Base-by-base conservation (phyloP, 2,329 filamentous ascomycete species). In the Ciborinia camelliae region DNA sequence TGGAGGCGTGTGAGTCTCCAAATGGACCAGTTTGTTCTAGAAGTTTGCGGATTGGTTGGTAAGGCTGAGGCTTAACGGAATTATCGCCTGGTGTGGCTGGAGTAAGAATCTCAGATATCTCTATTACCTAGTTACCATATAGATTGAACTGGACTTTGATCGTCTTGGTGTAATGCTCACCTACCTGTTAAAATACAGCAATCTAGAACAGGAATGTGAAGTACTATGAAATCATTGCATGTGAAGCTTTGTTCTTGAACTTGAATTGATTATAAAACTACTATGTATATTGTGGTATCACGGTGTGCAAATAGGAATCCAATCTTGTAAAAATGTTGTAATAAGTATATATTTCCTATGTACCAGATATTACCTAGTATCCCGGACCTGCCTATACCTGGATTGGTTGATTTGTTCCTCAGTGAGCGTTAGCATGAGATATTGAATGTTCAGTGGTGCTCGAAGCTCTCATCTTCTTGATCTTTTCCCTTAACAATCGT, bases 381-480 rank as follows among this genome's bases (percentile, higher is more conserved):
- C 30, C 39, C 32, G 26, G 43, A 18, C 41, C 52, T 39, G 43
- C 14, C 28, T 50, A 63, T 50, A 43, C 52, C 50, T 45, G 32
- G 57, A 48, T 51, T 37, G 48, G 28, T 50, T 45, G 50, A 65
- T 48, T 41, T 59, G 35, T 66, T 73, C 73, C 78, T 78, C 75
- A 77, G 73, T 70, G 73, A 72, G 73, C 71, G 80, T 82, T 82
- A 82, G 80, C 79, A 74, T 81, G 73, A 77, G 75, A 74, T 67
- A 76, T 76, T 73, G 74, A 73, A 70, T 68, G 68, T 43, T 71
- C 69, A 63, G 69, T 63, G 62, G 62, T 77, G 75, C 77, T 81
- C 71, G 79, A 81, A 75, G 77, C 80, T 79, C 81, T 82, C 81
- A 82, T 82, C 79, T 82, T 80, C 76, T 81, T 82, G 69, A 84